Evolutionary conservation across 1,284 basidiomycete genomes (phyloP), one percentile per base, ranked within the genome.

Genomic region (Meira nashicola): DNA sequence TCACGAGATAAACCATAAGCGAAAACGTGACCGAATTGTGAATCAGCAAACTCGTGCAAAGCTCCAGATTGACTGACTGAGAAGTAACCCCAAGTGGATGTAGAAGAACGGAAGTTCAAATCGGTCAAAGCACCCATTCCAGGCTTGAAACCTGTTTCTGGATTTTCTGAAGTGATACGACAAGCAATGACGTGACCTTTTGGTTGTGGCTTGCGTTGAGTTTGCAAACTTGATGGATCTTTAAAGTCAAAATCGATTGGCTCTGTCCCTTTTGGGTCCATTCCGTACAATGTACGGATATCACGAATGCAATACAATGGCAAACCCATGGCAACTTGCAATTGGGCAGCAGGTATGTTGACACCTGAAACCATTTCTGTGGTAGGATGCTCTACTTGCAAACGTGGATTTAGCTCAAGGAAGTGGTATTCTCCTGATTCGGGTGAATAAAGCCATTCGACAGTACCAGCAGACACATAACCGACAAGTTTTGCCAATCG

Each of bases 341-440:
- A 86, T 80, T 99, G 95, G 21, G 94, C 90, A 55, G 93, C 93
- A 23, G 95, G 95, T 59, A 99, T 86, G 81, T 97, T 97, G 80
- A 98, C 94, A 19, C 95, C 94, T 8, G 90, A 89, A 38, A 98
- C 95, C 92, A 98, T 99, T 81, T 99, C 95, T 25, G 95, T 99
- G 17, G 95, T 98, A 17, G 95, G 95, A 55, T 79, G 78, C 83
- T 97, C 94, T 77, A 99, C 95, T 82, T 99, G 95, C 39, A 98
- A 87, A 86, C 95, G 94, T 48, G 95, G 95, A 81, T 99, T 99
- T 67, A 99, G 86, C 81, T 99, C 95, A 62, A 99, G 85, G 86
- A 99, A 99, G 81, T 89, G 90, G 82, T 97, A 98, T 39, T 87
- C 86, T 77, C 95, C 90, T 64, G 95, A 91, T 0, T 88, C 84